A percentile compares a stretch with the other conserved stretches of the same genome.
Conservation (phyloP, 2,329 filamentous ascomycete species). For the Aspergillus alliaceus region DNA sequence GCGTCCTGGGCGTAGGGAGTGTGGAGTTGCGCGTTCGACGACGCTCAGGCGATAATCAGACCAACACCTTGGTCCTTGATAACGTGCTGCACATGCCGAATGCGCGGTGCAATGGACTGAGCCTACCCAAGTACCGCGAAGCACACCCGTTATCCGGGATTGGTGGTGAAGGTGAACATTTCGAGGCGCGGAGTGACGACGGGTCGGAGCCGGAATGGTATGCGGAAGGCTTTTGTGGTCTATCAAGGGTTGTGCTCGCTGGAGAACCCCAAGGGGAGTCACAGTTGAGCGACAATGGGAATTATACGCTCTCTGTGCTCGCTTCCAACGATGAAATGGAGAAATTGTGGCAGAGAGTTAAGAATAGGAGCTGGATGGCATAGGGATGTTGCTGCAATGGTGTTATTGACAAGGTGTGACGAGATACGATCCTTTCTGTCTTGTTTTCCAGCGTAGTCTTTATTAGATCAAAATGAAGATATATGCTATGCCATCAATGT, state of each 20-base stretch:
- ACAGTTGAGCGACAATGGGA: slow-evolving; percentile 6
- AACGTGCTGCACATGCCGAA: slow-evolving; percentile 22
- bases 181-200: slow-evolving; percentile 8
- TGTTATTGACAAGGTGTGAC: background rate
- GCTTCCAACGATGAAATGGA: slow-evolving; percentile 19
- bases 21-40: slow-evolving; percentile 19
- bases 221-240: slow-evolving; percentile 11
- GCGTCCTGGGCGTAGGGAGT: slow-evolving; percentile 19
- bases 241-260: slow-evolving; percentile 16
- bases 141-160: slow-evolving; percentile 6
- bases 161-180: slow-evolving; percentile 1
- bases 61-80: slow-evolving; percentile 13
- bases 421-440: background rate
- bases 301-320: slow-evolving; percentile 12
- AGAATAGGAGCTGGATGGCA: slow-evolving; percentile 9
- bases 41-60: slow-evolving; percentile 8
- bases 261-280: slow-evolving; percentile 14
- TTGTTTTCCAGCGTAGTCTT: background rate
- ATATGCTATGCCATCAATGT: background rate
- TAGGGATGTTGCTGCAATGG: background rate
- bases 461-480: background rate
- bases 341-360: slow-evolving; percentile 11
- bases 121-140: slow-evolving; percentile 11
- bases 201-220: slow-evolving; percentile 18
- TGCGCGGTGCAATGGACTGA: slow-evolving; percentile 20